A percentile compares a stretch with the other conserved stretches of the same genome.
Evolutionary conservation across 2,329 filamentous ascomycete genomes (phyloP).

Genomic region (Clonostachys rhizophaga): DNA sequence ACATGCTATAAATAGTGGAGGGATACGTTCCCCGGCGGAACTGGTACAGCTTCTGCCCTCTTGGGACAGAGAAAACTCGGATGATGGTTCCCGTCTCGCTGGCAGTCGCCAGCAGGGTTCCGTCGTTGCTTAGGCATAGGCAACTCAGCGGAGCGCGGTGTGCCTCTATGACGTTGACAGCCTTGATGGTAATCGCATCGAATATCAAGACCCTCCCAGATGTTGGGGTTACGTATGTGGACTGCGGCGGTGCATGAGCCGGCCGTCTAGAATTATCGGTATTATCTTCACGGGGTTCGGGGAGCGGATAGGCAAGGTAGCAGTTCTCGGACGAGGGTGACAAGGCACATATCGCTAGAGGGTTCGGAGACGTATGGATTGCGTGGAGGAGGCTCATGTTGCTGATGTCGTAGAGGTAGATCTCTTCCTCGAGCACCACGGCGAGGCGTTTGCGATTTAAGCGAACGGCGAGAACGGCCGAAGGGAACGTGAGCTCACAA

Average conservation of each 20-base stretch:
- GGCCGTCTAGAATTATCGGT: constrained; percentile 42
- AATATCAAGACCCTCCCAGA: constrained; percentile 92
- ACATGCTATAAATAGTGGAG: constrained; percentile 96
- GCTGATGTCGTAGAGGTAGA: constrained; percentile 97
- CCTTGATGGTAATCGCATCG: constrained; percentile 83
- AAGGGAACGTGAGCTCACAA: constrained; percentile 97
- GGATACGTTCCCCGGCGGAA: constrained; percentile 95
- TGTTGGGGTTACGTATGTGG: constrained; percentile 75
- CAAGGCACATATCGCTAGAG: constrained; percentile 83
- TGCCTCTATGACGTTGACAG: constrained; percentile 91
- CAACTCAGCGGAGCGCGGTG: constrained; percentile 88
- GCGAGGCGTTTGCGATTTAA: constrained; percentile 92
- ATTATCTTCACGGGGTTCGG: constrained; percentile 60
- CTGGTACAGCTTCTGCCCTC: constrained; percentile 89
- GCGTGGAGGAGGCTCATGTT: constrained; percentile 95
- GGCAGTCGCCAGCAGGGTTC: constrained; percentile 85
- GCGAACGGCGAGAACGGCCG: constrained; percentile 89
- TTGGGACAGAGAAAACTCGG: constrained; percentile 87
- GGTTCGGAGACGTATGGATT: constrained; percentile 91
- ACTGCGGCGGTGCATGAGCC: constrained; percentile 78
- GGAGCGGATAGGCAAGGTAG: constrained; percentile 90
- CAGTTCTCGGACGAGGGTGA: constrained; percentile 95
- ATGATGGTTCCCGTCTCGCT: constrained; percentile 98
- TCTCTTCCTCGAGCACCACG: constrained; percentile 90
- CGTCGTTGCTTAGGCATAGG: constrained; percentile 88